Evolutionary conservation across 1,139 yeast species (phyloP).

Genomic region (Candida mesenterica): DNA sequence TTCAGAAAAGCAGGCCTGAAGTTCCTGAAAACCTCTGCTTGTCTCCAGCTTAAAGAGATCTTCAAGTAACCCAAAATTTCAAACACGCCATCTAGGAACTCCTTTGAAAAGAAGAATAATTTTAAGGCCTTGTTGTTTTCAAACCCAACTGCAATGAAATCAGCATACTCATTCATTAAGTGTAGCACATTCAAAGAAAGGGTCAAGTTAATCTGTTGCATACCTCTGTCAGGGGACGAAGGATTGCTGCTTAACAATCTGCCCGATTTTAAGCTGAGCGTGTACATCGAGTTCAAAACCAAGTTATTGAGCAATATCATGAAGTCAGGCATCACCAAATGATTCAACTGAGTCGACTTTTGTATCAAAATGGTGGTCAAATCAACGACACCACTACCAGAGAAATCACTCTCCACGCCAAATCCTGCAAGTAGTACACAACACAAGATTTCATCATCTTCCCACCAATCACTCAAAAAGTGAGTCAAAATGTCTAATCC

Average conservation of each 20-base stretch:
- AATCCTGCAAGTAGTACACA: constrained; percentile 41
- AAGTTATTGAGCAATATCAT: constrained; percentile 39
- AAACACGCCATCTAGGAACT: constrained; percentile 41
- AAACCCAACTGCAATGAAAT: constrained; percentile 31
- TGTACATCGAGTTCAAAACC: constrained; percentile 35
- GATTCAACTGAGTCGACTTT: constrained; percentile 5
- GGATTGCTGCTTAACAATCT: constrained; percentile 38
- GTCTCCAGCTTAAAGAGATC: constrained; percentile 26
- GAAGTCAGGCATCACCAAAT: constrained; percentile 40
- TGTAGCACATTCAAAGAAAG: constrained; percentile 34
- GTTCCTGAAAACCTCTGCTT: constrained; percentile 16
- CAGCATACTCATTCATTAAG: constrained; percentile 34
- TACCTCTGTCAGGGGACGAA: constrained; percentile 25
- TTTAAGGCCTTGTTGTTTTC: constrained; percentile 22
- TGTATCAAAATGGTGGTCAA: constrained; percentile 5
- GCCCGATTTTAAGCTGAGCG: constrained; percentile 33
- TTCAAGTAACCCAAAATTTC: constrained; percentile 36
- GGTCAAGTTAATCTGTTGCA: constrained; percentile 17
- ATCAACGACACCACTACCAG: constrained; percentile 2
- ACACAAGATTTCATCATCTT: constrained; percentile 33
- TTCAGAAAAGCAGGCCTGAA: constrained; percentile 25
- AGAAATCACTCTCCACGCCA: constrained; percentile 27
- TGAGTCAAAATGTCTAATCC: constrained; percentile 57
- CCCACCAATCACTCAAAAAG: constrained; percentile 47
- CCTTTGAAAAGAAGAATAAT: constrained; percentile 26